Conservation (phyloP, 768 basidiomycete species). For the Cystobasidium ongulense region DNA sequence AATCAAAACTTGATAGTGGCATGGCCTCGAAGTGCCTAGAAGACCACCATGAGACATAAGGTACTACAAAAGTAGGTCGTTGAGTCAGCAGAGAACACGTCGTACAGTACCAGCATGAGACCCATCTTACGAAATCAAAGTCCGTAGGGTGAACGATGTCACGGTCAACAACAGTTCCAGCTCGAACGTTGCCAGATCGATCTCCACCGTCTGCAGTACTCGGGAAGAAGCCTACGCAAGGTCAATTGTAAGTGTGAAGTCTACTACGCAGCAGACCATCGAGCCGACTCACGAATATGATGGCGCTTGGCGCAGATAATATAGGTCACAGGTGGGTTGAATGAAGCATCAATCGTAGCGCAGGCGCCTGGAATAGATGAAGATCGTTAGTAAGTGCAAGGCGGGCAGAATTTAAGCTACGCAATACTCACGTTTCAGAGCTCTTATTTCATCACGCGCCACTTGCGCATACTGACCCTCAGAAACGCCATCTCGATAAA, state of each 20-base stretch:
- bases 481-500: conserved; percentile 33
- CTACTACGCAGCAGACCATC: neutral
- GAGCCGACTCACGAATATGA: conserved; percentile 25
- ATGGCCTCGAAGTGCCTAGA: conserved; percentile 15
- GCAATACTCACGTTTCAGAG: conserved; percentile 18
- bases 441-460: conserved; percentile 8
- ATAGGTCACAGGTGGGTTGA: conserved; percentile 10
- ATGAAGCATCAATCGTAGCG: neutral
- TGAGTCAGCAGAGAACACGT: neutral
- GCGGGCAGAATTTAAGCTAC: neutral
- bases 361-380: neutral
- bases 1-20: conserved; percentile 36
- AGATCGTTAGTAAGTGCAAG: neutral
- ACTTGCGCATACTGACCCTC: conserved; percentile 35
- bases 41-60: conserved; percentile 30
- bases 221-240: conserved; percentile 23
- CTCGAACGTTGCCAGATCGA: conserved; percentile 27
- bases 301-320: conserved; percentile 34
- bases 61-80: neutral
- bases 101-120: neutral
- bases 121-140: conserved; percentile 18
- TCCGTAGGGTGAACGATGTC: conserved; percentile 29
- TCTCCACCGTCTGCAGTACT: conserved; percentile 19
- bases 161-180: conserved; percentile 34
- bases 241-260: neutral